phyloP scores from a whole-genome alignment of 192 early-diverging fungal species.

The Rhizophlyctis rosea region DNA sequence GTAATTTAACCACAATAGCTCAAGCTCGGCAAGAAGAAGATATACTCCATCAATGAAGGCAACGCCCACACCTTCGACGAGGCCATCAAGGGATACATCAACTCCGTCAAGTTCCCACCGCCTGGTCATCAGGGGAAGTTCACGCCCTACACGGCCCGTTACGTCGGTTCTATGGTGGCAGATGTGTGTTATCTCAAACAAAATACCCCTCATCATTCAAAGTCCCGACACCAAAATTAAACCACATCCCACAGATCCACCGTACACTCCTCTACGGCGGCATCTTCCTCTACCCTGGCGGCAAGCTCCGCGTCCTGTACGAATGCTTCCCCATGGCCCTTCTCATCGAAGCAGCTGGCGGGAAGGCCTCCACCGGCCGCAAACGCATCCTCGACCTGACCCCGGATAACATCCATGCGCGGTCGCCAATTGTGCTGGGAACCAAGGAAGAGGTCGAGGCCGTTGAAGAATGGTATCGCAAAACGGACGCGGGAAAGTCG shows the following conservation, averaged over 20 bases:
- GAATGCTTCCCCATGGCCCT: constrained; percentile 99
- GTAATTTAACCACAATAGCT: constrained; percentile 40
- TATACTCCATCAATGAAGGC: constrained; percentile 98
- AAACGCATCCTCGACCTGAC: constrained; percentile 80
- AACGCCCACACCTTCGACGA: constrained; percentile 89
- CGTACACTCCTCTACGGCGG: constrained; percentile 87
- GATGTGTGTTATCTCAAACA: constrained; percentile 61
- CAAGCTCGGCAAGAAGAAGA: constrained; percentile 71
- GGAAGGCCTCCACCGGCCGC: constrained; percentile 81
- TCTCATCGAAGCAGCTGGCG: constrained; percentile 93
- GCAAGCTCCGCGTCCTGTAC: constrained; percentile 94
- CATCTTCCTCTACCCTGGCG: constrained; percentile 86
- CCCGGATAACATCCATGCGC: constrained; percentile 84
- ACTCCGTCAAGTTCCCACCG: constrained; percentile 83
- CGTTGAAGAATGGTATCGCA: constrained; percentile 69
- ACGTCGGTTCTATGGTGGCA: constrained; percentile 98
- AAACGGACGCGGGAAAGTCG: constrained; percentile 37
- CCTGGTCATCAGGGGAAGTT: constrained; percentile 58
- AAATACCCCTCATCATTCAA: not conserved
- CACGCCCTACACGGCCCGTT: constrained; percentile 88
- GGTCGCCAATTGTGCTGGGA: constrained; percentile 89
- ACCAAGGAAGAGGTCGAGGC: constrained; percentile 85
- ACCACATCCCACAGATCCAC: constrained; percentile 48
- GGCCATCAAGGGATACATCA: constrained; percentile 83
- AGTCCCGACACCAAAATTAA: not conserved